Evolutionary conservation across 164 flowering plant species (phyloP).

Genomic region (Chimonanthus salicifolius): DNA sequence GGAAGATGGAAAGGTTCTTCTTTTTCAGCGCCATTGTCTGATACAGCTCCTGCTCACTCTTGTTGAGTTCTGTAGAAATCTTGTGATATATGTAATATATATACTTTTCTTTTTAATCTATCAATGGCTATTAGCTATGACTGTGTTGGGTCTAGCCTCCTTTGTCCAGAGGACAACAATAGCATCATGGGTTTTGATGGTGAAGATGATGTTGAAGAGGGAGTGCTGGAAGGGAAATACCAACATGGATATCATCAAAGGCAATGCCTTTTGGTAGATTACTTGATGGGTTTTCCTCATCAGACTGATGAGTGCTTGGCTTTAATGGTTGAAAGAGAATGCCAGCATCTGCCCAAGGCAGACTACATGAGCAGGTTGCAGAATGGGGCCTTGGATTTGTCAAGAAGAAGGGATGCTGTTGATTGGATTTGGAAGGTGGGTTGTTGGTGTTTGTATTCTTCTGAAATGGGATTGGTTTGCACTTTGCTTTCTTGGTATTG

Average conservation of each 20-base stretch:
- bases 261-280: conserved; percentile 26
- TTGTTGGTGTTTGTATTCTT: background rate
- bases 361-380: conserved; percentile 58
- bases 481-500: background rate
- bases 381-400: conserved; percentile 58
- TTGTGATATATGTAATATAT: background rate
- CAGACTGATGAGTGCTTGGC: conserved; percentile 60
- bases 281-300: conserved; percentile 27
- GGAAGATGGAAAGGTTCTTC: conserved; percentile 9
- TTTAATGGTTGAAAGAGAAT: conserved; percentile 55
- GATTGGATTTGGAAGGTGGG: conserved; percentile 91
- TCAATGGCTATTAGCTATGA: conserved; percentile 74
- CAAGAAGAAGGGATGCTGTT: conserved; percentile 51
- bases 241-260: conserved; percentile 16
- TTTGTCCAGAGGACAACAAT: conserved; percentile 62
- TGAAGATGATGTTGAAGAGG: conserved; percentile 15
- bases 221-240: background rate
- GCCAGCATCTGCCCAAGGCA: conserved; percentile 39
- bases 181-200: conserved; percentile 47
- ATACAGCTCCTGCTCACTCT: background rate
- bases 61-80: background rate
- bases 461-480: background rate
- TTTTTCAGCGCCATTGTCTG: background rate
- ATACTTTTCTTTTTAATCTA: background rate
- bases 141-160: conserved; percentile 42